phyloP scores from a whole-genome alignment of 139 green algal species.

The Chlorella sp. region DNA sequence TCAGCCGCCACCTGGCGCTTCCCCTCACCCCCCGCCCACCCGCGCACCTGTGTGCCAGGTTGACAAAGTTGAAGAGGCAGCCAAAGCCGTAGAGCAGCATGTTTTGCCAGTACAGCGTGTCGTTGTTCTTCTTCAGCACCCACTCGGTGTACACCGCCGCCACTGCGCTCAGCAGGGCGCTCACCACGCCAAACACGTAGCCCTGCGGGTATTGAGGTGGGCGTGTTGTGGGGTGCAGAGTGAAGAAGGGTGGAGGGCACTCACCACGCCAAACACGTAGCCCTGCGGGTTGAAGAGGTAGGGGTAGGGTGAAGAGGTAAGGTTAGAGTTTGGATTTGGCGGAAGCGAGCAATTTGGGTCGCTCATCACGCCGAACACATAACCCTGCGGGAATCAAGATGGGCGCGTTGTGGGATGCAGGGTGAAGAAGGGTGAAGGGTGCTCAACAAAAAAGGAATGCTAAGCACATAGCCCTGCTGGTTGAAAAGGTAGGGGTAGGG shows the following conservation, averaged over 20 bases:
- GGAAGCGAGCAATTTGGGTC: too few species aligned
- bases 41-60: slow-evolving; percentile 30
- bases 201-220: not conserved
- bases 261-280: slow-evolving; percentile 20
- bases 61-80: slow-evolving; percentile 57
- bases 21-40: not conserved
- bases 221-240: not conserved
- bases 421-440: too few species aligned
- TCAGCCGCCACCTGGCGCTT: not conserved
- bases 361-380: too few species aligned
- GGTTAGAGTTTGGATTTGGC: too few species aligned
- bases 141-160: slow-evolving; percentile 75
- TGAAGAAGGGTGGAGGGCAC: not conserved
- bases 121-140: slow-evolving; percentile 74
- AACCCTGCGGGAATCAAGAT: too few species aligned
- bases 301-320: too few species aligned
- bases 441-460: too few species aligned
- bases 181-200: slow-evolving; percentile 28
- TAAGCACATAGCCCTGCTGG: too few species aligned
- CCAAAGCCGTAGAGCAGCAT: slow-evolving; percentile 74
- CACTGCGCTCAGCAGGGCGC: slow-evolving; percentile 57
- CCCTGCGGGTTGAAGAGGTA: too few species aligned
- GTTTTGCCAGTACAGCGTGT: slow-evolving; percentile 75
- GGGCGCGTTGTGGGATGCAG: too few species aligned
- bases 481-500: too few species aligned